Base-by-base conservation (phyloP, 139 green algal genomes). In the Chlamydomonas schloesseri region DNA sequence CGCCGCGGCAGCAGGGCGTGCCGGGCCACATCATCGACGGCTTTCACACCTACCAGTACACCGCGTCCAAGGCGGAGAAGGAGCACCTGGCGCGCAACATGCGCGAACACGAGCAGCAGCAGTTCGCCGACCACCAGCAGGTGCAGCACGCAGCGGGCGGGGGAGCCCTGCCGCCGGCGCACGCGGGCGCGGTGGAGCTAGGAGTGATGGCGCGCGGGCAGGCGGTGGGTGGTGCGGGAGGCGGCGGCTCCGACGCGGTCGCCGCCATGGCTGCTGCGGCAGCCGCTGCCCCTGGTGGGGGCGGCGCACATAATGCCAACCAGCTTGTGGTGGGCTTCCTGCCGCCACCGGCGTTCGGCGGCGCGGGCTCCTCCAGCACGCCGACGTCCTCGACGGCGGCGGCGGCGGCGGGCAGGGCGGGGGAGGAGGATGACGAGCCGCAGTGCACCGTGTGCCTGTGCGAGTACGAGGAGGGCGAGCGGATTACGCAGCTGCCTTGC, bases 401-500 rank as follows among this genome's bases (percentile, higher is more conserved):
- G n/a, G 74, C 6, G 37, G 74, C 74, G 36, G 72, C 34, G 10
- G 64, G n/a, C 64, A 29, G 10, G 18, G 64, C 42, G 42, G 33
- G 46, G 71, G 42, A n/a, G n/a, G 42, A n/a, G 33, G 86, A 89
- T 71, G 89, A 91, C 60, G 87, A 88, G 47, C 89, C 81, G 14
- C 77, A 85, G 46, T 97, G 94, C 84, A 89, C 89, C 9, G 94
- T 97, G 74, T 97, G 95, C 78, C 90, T 97, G 75, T 91, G 86
- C 58, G 94, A 97, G 74, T 97, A 97, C 62, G 91, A 94, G 72
- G 77, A 87, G 33, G 92, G 87, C 14, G 95, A 97, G 42, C 60
- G 71, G 33, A 84, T 97, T 65, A 87, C 91, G 60, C 83, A 82
- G 89, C 88, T 97, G 88, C 95, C 93, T 0, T 97, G 94, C 87